Evolutionary conservation across 2,329 filamentous ascomycete species (phyloP), one percentile per base, ranked within the genome.

Genomic region (Dothideomycetes sp.): DNA sequence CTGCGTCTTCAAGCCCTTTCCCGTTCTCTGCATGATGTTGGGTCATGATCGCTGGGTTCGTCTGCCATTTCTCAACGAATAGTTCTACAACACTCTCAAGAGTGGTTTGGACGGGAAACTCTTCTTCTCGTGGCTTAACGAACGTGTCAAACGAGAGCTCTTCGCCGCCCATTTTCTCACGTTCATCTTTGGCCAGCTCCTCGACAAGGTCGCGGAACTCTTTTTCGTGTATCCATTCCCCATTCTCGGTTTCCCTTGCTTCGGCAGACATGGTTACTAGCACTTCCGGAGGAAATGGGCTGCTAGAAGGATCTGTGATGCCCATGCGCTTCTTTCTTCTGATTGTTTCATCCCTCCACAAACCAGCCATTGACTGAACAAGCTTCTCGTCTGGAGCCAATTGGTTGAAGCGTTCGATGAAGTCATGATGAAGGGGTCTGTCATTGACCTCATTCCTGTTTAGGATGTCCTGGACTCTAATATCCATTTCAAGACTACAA

Each of bases 181-280:
- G 72, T 56, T 95, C 87, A 17, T 80, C 69, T 1, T 64, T 56
- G 7, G 84, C 74, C 17, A 93, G 67, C 18, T 73, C 64, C 20
- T 67, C 61, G 2, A 94, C 66, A 50, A 82, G 71, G 30, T 78
- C 67, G 22, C 76, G 69, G 54, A 82, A 89, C 54, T 94, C 88
- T 33, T 85, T 79, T 57, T 96, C 89, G 50, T 95, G 88, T 41
- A 95, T 82, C 89, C 91, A 98, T 0, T 78, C 80, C n/a, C 78
- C 76, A n/a, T 76, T 70, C 27, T 80, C 73, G 2, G 77, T 76
- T 45, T 84, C 73, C 39, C 87, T 74, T 22, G 78, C 69, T 59
- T 91, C 83, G 5, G 86, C 86, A 27, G 87, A 94, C 80, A 96
- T 93, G 2, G 86, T 85, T 3, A 93, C 74, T 44, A 96, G 64